Percentiles rank a stretch among this genome's conserved stretches.
Conservation (phyloP, 768 basidiomycete genomes). For the Boletus insuetus region DNA sequence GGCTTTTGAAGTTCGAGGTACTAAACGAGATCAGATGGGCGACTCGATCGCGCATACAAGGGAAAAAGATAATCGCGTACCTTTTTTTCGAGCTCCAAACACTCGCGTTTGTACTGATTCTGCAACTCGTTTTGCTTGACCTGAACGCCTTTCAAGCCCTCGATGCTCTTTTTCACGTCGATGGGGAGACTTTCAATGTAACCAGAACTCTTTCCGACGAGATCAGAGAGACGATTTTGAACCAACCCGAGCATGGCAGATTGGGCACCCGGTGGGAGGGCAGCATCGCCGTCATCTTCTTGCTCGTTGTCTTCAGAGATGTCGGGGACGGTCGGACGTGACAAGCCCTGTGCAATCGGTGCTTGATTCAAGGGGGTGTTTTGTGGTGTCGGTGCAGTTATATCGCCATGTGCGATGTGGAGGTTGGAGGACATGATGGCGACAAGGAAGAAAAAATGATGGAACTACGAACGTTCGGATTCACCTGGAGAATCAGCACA, state of each 20-base stretch:
- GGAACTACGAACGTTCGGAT: slow-evolving; percentile 15
- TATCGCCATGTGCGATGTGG: slow-evolving; percentile 56
- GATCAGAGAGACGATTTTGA: slow-evolving; percentile 78
- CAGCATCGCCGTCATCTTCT: slow-evolving; percentile 54
- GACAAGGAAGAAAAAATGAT: slow-evolving; percentile 22
- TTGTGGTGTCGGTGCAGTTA: slow-evolving; percentile 90
- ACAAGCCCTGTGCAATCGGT: slow-evolving; percentile 75
- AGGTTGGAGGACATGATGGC: slow-evolving; percentile 65
- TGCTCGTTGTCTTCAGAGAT: slow-evolving; percentile 80
- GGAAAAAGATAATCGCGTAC: slow-evolving; percentile 41
- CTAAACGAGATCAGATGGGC: slow-evolving; percentile 34
- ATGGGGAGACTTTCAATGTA: slow-evolving; percentile 89
- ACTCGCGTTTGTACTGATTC: slow-evolving; percentile 89
- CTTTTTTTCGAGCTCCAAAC: slow-evolving; percentile 94
- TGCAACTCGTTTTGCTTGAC: slow-evolving; percentile 88
- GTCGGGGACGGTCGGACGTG: slow-evolving; percentile 85
- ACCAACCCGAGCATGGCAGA: slow-evolving; percentile 82
- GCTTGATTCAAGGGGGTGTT: slow-evolving; percentile 87
- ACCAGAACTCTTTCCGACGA: slow-evolving; percentile 89
- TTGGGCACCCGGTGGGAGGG: slow-evolving; percentile 45
- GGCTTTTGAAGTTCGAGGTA: slow-evolving; percentile 78
- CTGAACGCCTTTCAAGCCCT: slow-evolving; percentile 93
- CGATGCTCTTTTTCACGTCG: slow-evolving; percentile 79
- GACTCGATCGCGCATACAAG: slow-evolving; percentile 13
- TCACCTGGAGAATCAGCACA: slow-evolving; percentile 23